Evolutionary conservation across 2,329 filamentous ascomycete genomes (phyloP).

Genomic region (Aspergillus flavus): DNA sequence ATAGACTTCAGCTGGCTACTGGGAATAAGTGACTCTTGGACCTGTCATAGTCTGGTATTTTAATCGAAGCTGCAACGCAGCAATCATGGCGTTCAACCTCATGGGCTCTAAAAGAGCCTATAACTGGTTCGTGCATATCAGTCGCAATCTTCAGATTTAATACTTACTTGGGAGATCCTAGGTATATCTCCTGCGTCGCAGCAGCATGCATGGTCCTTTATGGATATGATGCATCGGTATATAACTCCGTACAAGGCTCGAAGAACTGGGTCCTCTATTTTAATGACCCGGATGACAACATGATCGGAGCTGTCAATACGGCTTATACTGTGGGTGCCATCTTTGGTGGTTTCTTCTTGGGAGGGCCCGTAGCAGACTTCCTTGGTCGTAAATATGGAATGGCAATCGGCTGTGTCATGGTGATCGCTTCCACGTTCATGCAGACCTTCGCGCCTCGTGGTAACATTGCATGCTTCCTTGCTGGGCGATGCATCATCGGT

Average conservation of each 20-base stretch:
- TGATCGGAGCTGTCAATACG: conserved; percentile 64
- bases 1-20: background rate
- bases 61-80: background rate
- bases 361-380: conserved; percentile 64
- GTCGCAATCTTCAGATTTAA: background rate
- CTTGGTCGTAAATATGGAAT: conserved; percentile 67
- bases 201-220: conserved; percentile 76
- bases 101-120: conserved; percentile 34
- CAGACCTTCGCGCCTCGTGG: conserved; percentile 65
- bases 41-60: background rate
- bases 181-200: conserved; percentile 70
- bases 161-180: conserved; percentile 2
- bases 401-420: conserved; percentile 64
- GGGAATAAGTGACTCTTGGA: background rate
- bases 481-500: conserved; percentile 69
- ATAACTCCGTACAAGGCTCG: conserved; percentile 71
- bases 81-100: conserved; percentile 22
- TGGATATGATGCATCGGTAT: conserved; percentile 74
- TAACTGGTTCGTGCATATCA: conserved; percentile 30
- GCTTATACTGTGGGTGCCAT: conserved; percentile 72
- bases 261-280: conserved; percentile 69
- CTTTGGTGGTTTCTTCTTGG: conserved; percentile 69
- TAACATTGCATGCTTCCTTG: conserved; percentile 68
- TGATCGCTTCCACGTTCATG: conserved; percentile 69
- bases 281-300: conserved; percentile 47